Conservation (phyloP, 495 filamentous ascomycete species). For the Penicillium maclennaniae region DNA sequence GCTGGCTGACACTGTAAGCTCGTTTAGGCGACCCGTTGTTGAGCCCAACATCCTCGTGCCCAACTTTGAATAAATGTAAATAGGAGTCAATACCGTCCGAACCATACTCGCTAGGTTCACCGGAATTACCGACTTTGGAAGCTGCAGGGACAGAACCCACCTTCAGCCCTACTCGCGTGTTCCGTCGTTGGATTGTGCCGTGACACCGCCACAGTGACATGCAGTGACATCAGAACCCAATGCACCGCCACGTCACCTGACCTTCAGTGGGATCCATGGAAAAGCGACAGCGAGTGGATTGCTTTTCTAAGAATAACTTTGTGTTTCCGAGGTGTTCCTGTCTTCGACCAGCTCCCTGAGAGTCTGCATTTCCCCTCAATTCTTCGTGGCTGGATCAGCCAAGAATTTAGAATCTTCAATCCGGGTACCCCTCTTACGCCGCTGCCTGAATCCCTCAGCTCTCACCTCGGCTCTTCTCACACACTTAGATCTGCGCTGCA, state of each 20-base stretch:
- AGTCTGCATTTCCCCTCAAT: conserved; percentile 7
- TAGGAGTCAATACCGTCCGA: background rate
- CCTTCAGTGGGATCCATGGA: conserved; percentile 16
- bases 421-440: conserved; percentile 12
- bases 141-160: background rate
- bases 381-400: background rate
- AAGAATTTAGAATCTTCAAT: background rate
- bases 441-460: conserved; percentile 19
- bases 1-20: too few species aligned
- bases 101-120: background rate
- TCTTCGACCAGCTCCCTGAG: background rate
- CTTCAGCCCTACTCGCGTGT: background rate
- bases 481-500: conserved; percentile 6
- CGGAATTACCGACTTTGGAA: background rate
- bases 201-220: conserved; percentile 22
- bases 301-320: conserved; percentile 17
- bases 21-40: too few species aligned
- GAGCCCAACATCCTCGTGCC: background rate
- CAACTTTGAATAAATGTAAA: background rate
- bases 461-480: conserved; percentile 12
- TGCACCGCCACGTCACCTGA: conserved; percentile 27
- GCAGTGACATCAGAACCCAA: background rate
- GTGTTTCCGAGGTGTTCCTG: background rate
- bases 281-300: conserved; percentile 16
- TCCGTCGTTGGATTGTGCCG: background rate